Percentiles rank a stretch among this genome's conserved stretches.
phyloP scores from a whole-genome alignment of 192 early-diverging fungal species.

The Gorgonomyces haynaldii region DNA sequence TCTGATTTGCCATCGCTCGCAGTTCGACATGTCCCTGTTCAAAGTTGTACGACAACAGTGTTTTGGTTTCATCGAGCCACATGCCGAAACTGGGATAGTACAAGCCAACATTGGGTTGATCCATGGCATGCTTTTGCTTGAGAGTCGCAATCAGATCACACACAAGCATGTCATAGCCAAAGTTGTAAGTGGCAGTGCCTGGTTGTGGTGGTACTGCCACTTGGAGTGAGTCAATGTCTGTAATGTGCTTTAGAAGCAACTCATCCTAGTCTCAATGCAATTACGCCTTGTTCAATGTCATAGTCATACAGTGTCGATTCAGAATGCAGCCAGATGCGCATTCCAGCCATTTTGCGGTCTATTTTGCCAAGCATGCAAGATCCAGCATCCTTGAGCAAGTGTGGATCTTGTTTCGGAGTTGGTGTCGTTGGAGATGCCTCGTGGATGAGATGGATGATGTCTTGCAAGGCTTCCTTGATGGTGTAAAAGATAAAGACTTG shows the following conservation, averaged over 20 bases:
- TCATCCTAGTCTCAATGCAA: constrained; percentile 14
- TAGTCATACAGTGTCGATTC: constrained; percentile 4
- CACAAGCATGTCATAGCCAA: constrained; percentile 10
- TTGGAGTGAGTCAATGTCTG: constrained; percentile 8
- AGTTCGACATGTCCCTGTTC: constrained; percentile 12
- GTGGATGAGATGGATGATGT: not conserved
- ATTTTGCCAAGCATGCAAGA: constrained; percentile 16
- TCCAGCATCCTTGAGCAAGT: too few relatives aligned
- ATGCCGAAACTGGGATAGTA: constrained; percentile 19
- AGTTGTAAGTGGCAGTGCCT: constrained; percentile 5
- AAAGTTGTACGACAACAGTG: constrained; percentile 18
- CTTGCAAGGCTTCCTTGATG: not conserved
- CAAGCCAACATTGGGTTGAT: constrained; percentile 11
- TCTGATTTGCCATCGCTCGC: constrained; percentile 14
- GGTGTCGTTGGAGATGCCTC: not conserved
- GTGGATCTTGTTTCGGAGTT: not conserved
- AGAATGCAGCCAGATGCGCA: constrained; percentile 17
- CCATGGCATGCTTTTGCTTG: constrained; percentile 1
- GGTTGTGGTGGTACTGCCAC: constrained; percentile 10
- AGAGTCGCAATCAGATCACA: constrained; percentile 10
- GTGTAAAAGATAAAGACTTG: too few relatives aligned
- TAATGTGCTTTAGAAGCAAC: constrained; percentile 13
- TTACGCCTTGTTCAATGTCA: constrained; percentile 16
- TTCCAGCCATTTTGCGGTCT: constrained; percentile 13
- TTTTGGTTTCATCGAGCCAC: constrained; percentile 17